Evolutionary conservation across 106 monocot genomes (phyloP), one percentile per base, ranked within the genome.

Genomic region (Xerophyta viscosa): DNA sequence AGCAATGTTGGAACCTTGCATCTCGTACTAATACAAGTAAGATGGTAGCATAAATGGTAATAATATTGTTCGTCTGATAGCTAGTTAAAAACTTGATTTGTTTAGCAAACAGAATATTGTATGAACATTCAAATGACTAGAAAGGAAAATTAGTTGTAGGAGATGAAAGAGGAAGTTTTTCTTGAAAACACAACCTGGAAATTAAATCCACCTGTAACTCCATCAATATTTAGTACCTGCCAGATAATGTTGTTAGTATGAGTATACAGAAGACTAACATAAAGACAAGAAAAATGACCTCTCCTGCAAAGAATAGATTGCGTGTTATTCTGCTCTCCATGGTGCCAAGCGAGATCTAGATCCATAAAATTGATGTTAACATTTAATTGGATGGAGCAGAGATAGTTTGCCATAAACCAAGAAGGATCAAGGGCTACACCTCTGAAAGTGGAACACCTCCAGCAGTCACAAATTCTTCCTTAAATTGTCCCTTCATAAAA

Each of bases 391-490:
- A 36, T 36, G 33, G 11, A 6, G 11, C 5, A 11, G 33, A 36
- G 11, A 11, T 6, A 36, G 11, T 36, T 36, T 5, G 33, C 11
- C 11, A 36, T 36, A 36, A 36, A n/a, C n/a, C 11, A 36, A 36
- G 33, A 36, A 36, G 5, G 33, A 36, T 11, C 33, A n/a, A n/a
- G n/a, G n/a, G n/a, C 33, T 2, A 61, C 52, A 94, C 93, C 94
- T 94, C 94, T 49, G 94, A 67, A 21, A 94, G 78, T 55, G 94
- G 88, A 69, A 94, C 72, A 39, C 94, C 94, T 62, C 94, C 94
- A 57, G 94, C 81, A 51, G 94, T 88, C 37, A 94, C 94, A 79
- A 94, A 94, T 76, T 94, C 94, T 43, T 94, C 94, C 66, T 94
- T 94, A 62, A 84, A 94, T 81, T 84, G 94, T 12, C 94, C 94